Conservation (phyloP, 1,284 basidiomycete genomes). For the Dichomitus squalens region DNA sequence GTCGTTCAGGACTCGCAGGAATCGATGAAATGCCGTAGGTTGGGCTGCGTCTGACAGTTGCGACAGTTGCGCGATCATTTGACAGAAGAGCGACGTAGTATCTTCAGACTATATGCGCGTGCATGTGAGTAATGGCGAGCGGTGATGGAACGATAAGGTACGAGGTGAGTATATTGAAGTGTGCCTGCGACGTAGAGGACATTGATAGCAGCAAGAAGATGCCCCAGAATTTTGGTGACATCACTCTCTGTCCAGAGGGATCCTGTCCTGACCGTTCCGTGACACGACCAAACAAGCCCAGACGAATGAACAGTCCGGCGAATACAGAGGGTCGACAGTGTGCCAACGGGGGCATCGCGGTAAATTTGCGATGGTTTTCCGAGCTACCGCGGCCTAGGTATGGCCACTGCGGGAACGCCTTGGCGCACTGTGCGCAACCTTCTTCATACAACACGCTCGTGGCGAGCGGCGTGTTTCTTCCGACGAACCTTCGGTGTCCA, state of each 20-base stretch:
- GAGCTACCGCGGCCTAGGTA: not conserved
- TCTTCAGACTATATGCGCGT: conserved; percentile 58
- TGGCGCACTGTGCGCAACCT: not conserved
- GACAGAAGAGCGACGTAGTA: conserved; percentile 81
- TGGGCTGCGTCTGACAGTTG: conserved; percentile 71
- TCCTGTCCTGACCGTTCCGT: too few relatives aligned
- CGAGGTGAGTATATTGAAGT: not conserved
- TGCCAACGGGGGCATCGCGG: not conserved
- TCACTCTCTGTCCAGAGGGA: not conserved
- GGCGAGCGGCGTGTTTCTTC: not conserved
- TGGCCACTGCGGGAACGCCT: not conserved
- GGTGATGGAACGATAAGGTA: not conserved
- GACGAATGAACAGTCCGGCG: not conserved
- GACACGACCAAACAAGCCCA: not conserved
- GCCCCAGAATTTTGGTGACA: not conserved
- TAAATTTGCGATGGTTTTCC: not conserved
- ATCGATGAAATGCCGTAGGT: conserved; percentile 84
- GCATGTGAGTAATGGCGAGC: not conserved
- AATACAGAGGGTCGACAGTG: not conserved
- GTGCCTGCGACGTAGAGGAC: not conserved
- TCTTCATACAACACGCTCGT: not conserved
- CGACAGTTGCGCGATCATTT: conserved; percentile 86
- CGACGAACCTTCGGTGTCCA: not conserved
- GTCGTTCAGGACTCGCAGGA: conserved; percentile 77
- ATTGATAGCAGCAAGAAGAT: not conserved